Evolutionary conservation across 2,329 filamentous ascomycete genomes (phyloP).

Genomic region (Pleoardoris graminearum): DNA sequence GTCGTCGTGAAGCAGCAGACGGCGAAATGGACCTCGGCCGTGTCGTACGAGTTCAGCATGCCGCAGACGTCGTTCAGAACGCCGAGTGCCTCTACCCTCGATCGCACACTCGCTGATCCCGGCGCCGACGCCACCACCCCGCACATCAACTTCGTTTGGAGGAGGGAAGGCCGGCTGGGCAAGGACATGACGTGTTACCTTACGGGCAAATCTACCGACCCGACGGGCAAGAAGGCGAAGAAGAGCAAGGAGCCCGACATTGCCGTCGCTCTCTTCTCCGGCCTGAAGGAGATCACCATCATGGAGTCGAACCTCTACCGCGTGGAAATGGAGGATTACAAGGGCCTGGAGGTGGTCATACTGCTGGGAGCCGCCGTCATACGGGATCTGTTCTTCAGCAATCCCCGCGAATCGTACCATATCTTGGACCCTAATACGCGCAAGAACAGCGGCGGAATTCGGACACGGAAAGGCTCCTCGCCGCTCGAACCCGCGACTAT

Average conservation of each 20-base stretch:
- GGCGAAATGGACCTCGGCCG: constrained; percentile 77
- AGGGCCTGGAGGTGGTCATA: constrained; percentile 85
- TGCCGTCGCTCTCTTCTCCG: constrained; percentile 79
- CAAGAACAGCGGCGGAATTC: constrained; percentile 44
- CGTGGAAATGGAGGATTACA: constrained; percentile 90
- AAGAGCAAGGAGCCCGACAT: constrained; percentile 88
- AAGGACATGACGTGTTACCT: constrained; percentile 90
- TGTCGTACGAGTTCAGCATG: constrained; percentile 90
- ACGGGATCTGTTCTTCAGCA: constrained; percentile 64
- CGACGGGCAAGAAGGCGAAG: constrained; percentile 67
- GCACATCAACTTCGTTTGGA: constrained; percentile 84
- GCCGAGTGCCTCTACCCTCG: constrained; percentile 77
- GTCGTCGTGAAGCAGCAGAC: constrained; percentile 71
- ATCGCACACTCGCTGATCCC: constrained; percentile 69
- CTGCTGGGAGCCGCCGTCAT: constrained; percentile 64
- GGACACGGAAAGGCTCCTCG: constrained; percentile 41
- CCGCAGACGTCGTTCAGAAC: constrained; percentile 81
- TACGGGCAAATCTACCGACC: constrained; percentile 71
- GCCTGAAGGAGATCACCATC: constrained; percentile 76
- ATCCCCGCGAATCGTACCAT: constrained; percentile 78
- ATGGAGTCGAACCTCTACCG: constrained; percentile 92
- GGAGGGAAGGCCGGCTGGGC: constrained; percentile 80
- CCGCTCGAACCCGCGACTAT: constrained; percentile 32
- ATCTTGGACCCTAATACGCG: constrained; percentile 54
- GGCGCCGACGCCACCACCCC: constrained; percentile 60